phyloP scores from a whole-genome alignment of 2,329 filamentous ascomycete genomes.

The Tolypocladium cylindrosporum region DNA sequence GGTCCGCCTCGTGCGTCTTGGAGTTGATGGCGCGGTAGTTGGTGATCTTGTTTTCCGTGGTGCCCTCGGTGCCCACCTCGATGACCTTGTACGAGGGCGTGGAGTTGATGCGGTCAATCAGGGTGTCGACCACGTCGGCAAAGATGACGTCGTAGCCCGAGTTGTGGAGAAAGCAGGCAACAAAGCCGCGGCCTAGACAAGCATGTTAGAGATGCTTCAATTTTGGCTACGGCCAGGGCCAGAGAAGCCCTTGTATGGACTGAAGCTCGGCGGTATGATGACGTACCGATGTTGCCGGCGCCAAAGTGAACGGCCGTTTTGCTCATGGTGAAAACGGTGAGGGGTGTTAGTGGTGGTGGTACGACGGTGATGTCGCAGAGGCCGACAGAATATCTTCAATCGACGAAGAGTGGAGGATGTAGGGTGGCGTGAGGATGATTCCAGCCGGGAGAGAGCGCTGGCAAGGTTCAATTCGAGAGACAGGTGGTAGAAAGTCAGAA shows the following conservation, averaged over 20 bases:
- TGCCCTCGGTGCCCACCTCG: conserved; percentile 79
- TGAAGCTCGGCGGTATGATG: not conserved
- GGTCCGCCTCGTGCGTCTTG: conserved; percentile 68
- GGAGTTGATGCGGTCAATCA: conserved; percentile 72
- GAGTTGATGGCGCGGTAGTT: conserved; percentile 98
- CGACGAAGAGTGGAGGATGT: not conserved
- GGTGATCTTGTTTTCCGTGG: conserved; percentile 71
- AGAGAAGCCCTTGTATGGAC: too few species aligned
- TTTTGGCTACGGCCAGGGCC: not conserved
- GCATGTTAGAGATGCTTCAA: conserved; percentile 4
- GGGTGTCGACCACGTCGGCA: conserved; percentile 77
- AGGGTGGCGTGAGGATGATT: not conserved
- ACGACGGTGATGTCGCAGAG: not conserved
- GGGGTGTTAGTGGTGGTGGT: conserved; percentile 5
- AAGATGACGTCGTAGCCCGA: conserved; percentile 95
- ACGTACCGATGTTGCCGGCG: conserved; percentile 69
- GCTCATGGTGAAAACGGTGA: conserved; percentile 26
- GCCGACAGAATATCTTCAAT: too few species aligned
- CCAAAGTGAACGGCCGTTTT: conserved; percentile 78
- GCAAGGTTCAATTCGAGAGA: not conserved
- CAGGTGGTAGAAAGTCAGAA: not conserved
- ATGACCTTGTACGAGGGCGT: conserved; percentile 79
- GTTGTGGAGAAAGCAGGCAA: conserved; percentile 86
- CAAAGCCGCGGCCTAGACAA: conserved; percentile 60
- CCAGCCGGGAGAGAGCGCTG: not conserved